phyloP scores from a whole-genome alignment of 345 rosid species.

The Eucalyptus globulus region DNA sequence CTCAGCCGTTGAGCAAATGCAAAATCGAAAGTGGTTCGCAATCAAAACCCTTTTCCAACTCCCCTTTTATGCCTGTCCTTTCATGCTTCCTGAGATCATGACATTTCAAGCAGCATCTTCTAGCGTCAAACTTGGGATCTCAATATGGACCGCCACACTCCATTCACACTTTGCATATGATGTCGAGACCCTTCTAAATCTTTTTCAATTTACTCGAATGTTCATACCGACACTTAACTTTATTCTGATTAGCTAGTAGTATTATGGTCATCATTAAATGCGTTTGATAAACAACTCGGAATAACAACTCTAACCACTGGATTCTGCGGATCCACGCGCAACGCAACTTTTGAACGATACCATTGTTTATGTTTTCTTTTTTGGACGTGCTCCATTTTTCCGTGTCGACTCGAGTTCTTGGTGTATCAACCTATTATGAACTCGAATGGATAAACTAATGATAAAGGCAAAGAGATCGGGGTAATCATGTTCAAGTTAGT shows the following conservation, averaged over 20 bases:
- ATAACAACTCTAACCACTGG: background rate
- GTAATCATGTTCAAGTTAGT: background rate
- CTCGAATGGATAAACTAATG: background rate
- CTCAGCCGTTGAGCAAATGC: background rate
- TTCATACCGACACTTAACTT: background rate
- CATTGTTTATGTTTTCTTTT: background rate
- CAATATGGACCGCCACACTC: background rate
- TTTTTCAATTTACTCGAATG: background rate
- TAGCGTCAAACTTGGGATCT: background rate
- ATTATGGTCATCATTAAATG: rapidly evolving
- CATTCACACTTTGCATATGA: background rate
- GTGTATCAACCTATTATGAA: background rate
- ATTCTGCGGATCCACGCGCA: rapidly evolving
- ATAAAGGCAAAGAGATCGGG: background rate
- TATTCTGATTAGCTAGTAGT: background rate
- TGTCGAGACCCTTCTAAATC: background rate
- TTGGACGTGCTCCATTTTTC: background rate
- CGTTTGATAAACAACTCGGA: background rate
- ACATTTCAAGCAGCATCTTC: background rate
- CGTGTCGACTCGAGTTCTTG: background rate
- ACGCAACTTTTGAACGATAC: background rate
- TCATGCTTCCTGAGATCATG: background rate
- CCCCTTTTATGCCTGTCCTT: background rate
- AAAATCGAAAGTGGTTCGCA: background rate
- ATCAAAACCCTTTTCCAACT: background rate